Base-by-base conservation (phyloP, 2,329 filamentous ascomycete species). In the Fusarium guadeloupense region DNA sequence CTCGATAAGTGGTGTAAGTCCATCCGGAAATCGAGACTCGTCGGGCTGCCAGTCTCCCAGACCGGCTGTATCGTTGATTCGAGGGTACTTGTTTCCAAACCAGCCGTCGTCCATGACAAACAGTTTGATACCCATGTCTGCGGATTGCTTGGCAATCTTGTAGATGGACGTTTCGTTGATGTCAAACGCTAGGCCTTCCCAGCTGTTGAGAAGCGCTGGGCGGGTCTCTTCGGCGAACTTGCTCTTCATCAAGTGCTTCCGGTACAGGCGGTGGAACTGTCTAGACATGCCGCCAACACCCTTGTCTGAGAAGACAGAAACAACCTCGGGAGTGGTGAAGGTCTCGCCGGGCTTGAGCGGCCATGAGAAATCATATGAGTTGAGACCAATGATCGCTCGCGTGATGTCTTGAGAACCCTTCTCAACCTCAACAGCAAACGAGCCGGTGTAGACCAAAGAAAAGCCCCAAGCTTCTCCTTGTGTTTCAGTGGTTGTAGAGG, bases 61-160 rank as follows among this genome's bases (percentile, higher is more conserved):
- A 2, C 86, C 86, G 0, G 82, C 77, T 2, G 77, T 77, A 62
- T 89, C 86, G 33, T 81, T 80, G 23, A 81, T 69, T 1, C 87
- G 84, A 0, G 86, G 85, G 59, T 87, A 83, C 33, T 87, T 72
- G 25, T 66, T 60, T 0, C 87, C 87, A 46, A 89, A 89, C 87
- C 86, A 89, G 4, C 87, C 87, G 45, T 89, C 87, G 37, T 89
- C 87, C 53, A 86, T 81, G 1, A 89, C 87, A 35, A 89, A 86
- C 0, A 89, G 77, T 54, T 83, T 81, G 20, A 84, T 80, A 0
- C 87, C 87, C 1, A 89, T 78, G 3, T 80, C 78, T 0, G 86
- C 85, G 1, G 86, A 80, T 59, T 85, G 80, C 31, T 81, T 68
- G 0, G 86, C 86, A 0, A 89, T 76, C 1, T 76, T 75, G 17